phyloP scores from a whole-genome alignment of 2,329 filamentous ascomycete species.

The Paraconiothyrium brasiliense region DNA sequence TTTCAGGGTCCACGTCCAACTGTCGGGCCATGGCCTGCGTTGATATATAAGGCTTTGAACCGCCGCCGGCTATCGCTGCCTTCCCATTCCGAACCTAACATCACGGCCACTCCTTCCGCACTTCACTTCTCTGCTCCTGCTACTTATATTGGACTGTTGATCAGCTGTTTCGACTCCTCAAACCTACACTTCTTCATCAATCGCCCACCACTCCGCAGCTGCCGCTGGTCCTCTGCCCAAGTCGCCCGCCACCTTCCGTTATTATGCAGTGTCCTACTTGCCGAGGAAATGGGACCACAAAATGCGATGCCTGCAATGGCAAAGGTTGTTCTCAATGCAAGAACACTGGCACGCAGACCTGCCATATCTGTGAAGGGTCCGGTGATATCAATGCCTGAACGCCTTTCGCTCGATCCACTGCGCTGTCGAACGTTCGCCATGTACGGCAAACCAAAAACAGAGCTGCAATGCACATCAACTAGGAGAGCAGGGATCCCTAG shows the following conservation, averaged over 20 bases:
- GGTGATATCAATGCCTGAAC: conserved; percentile 42
- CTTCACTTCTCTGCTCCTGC: conserved; percentile 13
- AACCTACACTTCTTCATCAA: conserved; percentile 13
- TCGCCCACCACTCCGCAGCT: conserved; percentile 8
- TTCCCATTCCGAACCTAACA: background rate
- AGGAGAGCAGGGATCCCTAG: conserved; percentile 28
- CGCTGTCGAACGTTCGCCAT: conserved; percentile 12
- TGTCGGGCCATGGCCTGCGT: background rate
- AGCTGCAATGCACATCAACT: conserved; percentile 20
- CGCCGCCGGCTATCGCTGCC: conserved; percentile 1
- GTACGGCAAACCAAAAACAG: conserved; percentile 18
- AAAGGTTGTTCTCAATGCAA: conserved; percentile 41
- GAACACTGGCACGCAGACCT: conserved; percentile 36
- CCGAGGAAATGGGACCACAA: conserved; percentile 43
- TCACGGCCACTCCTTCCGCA: conserved; percentile 3
- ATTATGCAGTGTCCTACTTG: conserved; percentile 48
- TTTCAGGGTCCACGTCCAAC: conserved; percentile 11
- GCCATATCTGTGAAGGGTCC: conserved; percentile 45
- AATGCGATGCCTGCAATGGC: conserved; percentile 47
- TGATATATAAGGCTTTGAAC: conserved; percentile 12
- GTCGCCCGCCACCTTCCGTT: conserved; percentile 5
- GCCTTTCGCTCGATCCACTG: conserved; percentile 18
- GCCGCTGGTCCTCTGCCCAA: conserved; percentile 10
- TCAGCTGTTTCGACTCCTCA: conserved; percentile 15
- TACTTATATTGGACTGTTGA: conserved; percentile 18